Evolutionary conservation across 805 yeast genomes (phyloP).

Genomic region (Candida gorgasii): DNA sequence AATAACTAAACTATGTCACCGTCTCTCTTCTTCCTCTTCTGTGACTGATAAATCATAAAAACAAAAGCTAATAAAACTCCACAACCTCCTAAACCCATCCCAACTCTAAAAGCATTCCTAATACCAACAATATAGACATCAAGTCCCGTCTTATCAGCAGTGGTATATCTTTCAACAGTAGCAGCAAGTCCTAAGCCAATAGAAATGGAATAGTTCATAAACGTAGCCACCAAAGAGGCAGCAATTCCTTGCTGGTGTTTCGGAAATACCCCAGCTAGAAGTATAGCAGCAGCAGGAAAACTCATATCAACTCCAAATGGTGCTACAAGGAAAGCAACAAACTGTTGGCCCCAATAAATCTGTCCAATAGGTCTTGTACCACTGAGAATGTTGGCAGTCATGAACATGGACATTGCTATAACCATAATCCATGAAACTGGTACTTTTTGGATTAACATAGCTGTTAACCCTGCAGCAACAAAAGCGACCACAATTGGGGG

Average conservation of each 20-base stretch:
- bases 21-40: too few species aligned
- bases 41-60: slow-evolving; percentile 6
- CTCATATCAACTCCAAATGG: slow-evolving; percentile 78
- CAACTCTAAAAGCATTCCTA: slow-evolving; percentile 25
- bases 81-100: slow-evolving; percentile 34
- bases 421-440: slow-evolving; percentile 52
- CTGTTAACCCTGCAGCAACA: slow-evolving; percentile 55
- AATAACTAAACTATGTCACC: too few species aligned
- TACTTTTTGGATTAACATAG: slow-evolving; percentile 42
- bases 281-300: slow-evolving; percentile 70
- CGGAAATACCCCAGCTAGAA: slow-evolving; percentile 58
- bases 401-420: slow-evolving; percentile 53
- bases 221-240: slow-evolving; percentile 68
- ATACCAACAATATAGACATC: not conserved
- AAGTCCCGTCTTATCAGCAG: slow-evolving; percentile 15
- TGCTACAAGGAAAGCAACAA: slow-evolving; percentile 53
- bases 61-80: slow-evolving; percentile 16
- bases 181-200: slow-evolving; percentile 37
- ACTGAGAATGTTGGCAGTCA: slow-evolving; percentile 49
- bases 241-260: slow-evolving; percentile 72
- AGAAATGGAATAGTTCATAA: slow-evolving; percentile 65
- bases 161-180: slow-evolving; percentile 30
- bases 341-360: slow-evolving; percentile 57
- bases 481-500: slow-evolving; percentile 49
- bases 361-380: slow-evolving; percentile 60